Conservation (phyloP, 768 basidiomycete species). For the Tulasnella sp. region DNA sequence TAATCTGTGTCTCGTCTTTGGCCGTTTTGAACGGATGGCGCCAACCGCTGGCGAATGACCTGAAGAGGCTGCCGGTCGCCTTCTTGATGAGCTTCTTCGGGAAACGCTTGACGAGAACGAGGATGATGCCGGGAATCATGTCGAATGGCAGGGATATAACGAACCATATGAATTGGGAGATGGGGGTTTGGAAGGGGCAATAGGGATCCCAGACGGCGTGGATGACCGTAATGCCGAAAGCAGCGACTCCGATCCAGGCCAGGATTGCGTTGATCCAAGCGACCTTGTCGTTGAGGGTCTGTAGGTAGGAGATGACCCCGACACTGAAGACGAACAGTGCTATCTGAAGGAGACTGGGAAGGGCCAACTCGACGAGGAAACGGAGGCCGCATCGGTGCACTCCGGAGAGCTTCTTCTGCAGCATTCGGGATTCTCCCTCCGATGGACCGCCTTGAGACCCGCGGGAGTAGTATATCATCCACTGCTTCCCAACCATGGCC, state of each 20-base stretch:
- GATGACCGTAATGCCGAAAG: not conserved
- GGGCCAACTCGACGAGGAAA: not conserved
- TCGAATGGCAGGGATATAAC: too few species aligned
- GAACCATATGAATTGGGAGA: not conserved
- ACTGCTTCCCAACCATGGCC: not conserved
- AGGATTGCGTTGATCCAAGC: not conserved
- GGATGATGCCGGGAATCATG: too few species aligned
- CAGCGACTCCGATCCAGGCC: not conserved
- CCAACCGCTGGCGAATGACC: too few species aligned
- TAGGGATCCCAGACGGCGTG: not conserved
- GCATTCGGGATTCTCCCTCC: not conserved
- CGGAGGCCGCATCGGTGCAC: not conserved
- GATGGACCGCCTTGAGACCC: not conserved
- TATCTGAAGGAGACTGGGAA: not conserved
- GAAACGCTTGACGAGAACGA: too few species aligned
- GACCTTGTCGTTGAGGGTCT: not conserved
- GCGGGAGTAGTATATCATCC: not conserved
- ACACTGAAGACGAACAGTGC: not conserved
- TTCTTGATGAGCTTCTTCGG: too few species aligned
- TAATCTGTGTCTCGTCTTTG: too few species aligned
- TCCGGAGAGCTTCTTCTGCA: not conserved
- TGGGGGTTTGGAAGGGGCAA: not conserved
- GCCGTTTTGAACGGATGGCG: too few species aligned
- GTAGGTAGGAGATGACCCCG: not conserved
- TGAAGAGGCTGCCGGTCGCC: too few species aligned